Evolutionary conservation across 306 rosid species (phyloP).

Genomic region (Prunus mume): DNA sequence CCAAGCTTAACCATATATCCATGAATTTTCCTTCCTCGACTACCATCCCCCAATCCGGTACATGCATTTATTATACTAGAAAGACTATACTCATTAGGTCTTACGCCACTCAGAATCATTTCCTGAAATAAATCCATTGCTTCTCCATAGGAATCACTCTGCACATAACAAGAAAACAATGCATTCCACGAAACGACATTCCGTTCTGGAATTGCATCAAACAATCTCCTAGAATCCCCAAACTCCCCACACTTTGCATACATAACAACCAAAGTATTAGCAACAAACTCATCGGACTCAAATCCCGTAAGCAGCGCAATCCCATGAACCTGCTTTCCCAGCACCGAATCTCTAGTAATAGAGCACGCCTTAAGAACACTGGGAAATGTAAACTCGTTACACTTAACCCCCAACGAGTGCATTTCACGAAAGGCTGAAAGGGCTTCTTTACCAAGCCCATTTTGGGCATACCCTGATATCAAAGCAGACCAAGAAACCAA

Average conservation of each 20-base stretch:
- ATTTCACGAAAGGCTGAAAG: slow-evolving; percentile 52
- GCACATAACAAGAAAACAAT: slow-evolving; percentile 72
- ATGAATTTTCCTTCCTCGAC: slow-evolving; percentile 52
- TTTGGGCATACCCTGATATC: slow-evolving; percentile 74
- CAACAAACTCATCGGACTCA: slow-evolving; percentile 72
- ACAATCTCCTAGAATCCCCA: slow-evolving; percentile 59
- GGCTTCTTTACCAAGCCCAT: slow-evolving; percentile 62
- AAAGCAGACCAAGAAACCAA: slow-evolving; percentile 78
- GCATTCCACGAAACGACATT: slow-evolving; percentile 83
- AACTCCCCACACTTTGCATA: slow-evolving; percentile 71
- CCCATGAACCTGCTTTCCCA: slow-evolving; percentile 69
- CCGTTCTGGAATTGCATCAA: slow-evolving; percentile 42
- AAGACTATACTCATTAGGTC: slow-evolving; percentile 76
- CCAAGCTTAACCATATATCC: slow-evolving; percentile 62
- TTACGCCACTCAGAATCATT: slow-evolving; percentile 61
- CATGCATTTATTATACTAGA: slow-evolving; percentile 73
- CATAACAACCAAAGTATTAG: slow-evolving; percentile 78
- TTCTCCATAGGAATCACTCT: slow-evolving; percentile 44
- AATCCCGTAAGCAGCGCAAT: slow-evolving; percentile 59
- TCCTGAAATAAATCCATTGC: slow-evolving; percentile 57
- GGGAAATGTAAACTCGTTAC: slow-evolving; percentile 71
- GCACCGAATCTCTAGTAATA: slow-evolving; percentile 40
- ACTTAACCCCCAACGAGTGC: slow-evolving; percentile 51
- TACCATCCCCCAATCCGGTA: slow-evolving; percentile 47
- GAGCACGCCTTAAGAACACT: slow-evolving; percentile 81